These are phyloP conservation scores for Trichoderma gamsii DNA, from an alignment of 495 filamentous ascomycete species.

Conservation along the genomic window DNA sequence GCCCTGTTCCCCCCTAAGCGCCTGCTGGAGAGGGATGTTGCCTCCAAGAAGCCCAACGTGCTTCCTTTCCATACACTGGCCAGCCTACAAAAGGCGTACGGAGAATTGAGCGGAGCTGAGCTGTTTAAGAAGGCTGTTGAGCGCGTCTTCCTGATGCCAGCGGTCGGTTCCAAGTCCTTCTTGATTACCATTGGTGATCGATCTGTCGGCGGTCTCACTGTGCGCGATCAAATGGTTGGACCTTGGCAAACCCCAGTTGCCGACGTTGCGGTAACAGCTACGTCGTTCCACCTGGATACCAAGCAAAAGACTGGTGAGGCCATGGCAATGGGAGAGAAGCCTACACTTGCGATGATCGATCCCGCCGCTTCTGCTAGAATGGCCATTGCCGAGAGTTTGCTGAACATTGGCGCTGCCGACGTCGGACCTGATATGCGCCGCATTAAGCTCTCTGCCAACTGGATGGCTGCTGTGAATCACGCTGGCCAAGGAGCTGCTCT, in stretches of 20 bases:
- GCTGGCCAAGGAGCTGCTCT: conserved; percentile 89
- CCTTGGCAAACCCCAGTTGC: conserved; percentile 95
- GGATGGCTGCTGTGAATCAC: conserved; percentile 95
- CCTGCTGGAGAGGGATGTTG: conserved; percentile 73
- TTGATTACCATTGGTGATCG: conserved; percentile 94
- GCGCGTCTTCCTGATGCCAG: conserved; percentile 74
- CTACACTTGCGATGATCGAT: conserved; percentile 82
- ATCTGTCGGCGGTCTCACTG: conserved; percentile 81
- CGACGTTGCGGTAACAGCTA: conserved; percentile 86
- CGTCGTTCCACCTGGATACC: conserved; percentile 60
- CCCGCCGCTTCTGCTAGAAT: conserved; percentile 90
- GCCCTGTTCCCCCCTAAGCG: conserved; percentile 87
- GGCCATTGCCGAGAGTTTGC: conserved; percentile 89
- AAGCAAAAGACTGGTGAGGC: conserved; percentile 76
- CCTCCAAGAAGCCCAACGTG: conserved; percentile 62
- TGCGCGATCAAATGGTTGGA: conserved; percentile 92
- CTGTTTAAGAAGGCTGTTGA: conserved; percentile 69
- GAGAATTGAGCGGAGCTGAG: conserved; percentile 49
- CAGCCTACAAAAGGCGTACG: conserved; percentile 42
- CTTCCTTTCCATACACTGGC: conserved; percentile 61
- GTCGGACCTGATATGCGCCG: conserved; percentile 67
- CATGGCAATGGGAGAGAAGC: conserved; percentile 96
- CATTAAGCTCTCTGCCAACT: conserved; percentile 89
- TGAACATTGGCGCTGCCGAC: conserved; percentile 88
- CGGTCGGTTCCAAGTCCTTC: conserved; percentile 93